These are phyloP conservation scores for Penicillium nordicum DNA, from an alignment of 2,329 filamentous ascomycete genomes.

Conservation along the genomic window DNA sequence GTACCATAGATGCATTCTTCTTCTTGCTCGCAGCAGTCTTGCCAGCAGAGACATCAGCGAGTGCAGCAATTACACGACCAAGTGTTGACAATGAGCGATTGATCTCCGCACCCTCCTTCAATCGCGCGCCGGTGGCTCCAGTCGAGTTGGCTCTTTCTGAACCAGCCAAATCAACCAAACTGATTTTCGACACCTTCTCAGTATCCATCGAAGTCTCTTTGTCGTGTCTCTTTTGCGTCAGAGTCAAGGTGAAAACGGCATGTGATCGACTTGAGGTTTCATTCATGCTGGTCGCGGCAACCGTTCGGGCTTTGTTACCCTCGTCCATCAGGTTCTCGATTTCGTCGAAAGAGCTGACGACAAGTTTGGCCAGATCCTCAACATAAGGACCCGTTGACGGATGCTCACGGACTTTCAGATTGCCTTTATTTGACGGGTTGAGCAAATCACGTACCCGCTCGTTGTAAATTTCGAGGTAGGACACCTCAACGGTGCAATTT, in stretches of 20 bases:
- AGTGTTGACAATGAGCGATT: slow-evolving; percentile 94
- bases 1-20: slow-evolving; percentile 73
- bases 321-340: slow-evolving; percentile 99
- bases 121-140: slow-evolving; percentile 85
- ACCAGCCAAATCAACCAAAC: slow-evolving; percentile 93
- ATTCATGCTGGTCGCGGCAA: slow-evolving; percentile 99
- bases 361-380: slow-evolving; percentile 92
- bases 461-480: slow-evolving; percentile 99
- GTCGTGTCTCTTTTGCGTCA: slow-evolving; percentile 91
- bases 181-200: slow-evolving; percentile 97
- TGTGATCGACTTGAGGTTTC: slow-evolving; percentile 98
- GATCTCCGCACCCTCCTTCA: slow-evolving; percentile 98
- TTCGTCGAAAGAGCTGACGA: slow-evolving; percentile 88
- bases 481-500: slow-evolving; percentile 92
- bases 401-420: slow-evolving; percentile 95
- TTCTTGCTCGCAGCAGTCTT: slow-evolving; percentile 64
- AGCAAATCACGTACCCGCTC: slow-evolving; percentile 92
- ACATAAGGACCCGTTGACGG: slow-evolving; percentile 97
- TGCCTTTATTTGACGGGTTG: slow-evolving; percentile 92
- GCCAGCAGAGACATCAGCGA: slow-evolving; percentile 83
- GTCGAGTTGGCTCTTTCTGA: slow-evolving; percentile 97
- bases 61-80: slow-evolving; percentile 91
- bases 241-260: slow-evolving; percentile 92
- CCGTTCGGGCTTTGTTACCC: slow-evolving; percentile 96
- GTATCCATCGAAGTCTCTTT: slow-evolving; percentile 92